These are phyloP conservation scores for Phaeosphaeria sp. DNA, from an alignment of 2,329 filamentous ascomycete genomes.

Conservation along the genomic window DNA sequence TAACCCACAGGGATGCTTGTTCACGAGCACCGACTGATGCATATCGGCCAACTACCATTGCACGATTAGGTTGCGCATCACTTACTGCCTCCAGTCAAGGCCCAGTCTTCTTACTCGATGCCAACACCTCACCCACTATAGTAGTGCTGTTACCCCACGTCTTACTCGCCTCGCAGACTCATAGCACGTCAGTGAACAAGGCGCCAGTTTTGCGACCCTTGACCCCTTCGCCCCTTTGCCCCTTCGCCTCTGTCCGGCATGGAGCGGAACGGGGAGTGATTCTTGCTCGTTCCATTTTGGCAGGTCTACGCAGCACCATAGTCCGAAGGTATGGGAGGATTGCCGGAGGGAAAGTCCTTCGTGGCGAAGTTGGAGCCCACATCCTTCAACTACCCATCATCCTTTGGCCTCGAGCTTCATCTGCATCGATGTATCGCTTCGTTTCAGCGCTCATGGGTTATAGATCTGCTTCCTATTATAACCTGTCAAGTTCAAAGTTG, in stretches of 20 bases:
- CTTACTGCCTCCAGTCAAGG: conserved; percentile 13
- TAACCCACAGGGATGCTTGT: conserved; percentile 20
- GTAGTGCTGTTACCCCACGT: conserved; percentile 12
- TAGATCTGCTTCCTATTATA: too few relatives aligned
- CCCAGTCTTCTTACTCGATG: conserved; percentile 23
- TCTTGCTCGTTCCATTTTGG: not conserved
- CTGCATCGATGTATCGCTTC: too few relatives aligned
- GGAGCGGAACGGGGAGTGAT: not conserved
- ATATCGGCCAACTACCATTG: conserved; percentile 23
- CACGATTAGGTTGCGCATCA: conserved; percentile 27
- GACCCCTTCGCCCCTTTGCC: not conserved
- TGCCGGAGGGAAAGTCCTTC: not conserved
- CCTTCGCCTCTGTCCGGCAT: not conserved
- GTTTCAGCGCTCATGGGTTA: too few relatives aligned
- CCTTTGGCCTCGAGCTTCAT: too few relatives aligned
- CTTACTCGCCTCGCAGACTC: conserved; percentile 3
- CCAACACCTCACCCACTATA: conserved; percentile 12
- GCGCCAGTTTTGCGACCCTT: conserved; percentile 1
- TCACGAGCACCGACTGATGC: conserved; percentile 21
- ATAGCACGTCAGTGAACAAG: conserved; percentile 9
- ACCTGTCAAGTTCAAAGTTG: too few relatives aligned
- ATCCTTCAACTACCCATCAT: not conserved
- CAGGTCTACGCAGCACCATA: not conserved
- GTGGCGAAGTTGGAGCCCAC: not conserved
- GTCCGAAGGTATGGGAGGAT: not conserved